Base-by-base conservation (phyloP, 176 grass and related monocot species). In the Paspalum vaginatum region DNA sequence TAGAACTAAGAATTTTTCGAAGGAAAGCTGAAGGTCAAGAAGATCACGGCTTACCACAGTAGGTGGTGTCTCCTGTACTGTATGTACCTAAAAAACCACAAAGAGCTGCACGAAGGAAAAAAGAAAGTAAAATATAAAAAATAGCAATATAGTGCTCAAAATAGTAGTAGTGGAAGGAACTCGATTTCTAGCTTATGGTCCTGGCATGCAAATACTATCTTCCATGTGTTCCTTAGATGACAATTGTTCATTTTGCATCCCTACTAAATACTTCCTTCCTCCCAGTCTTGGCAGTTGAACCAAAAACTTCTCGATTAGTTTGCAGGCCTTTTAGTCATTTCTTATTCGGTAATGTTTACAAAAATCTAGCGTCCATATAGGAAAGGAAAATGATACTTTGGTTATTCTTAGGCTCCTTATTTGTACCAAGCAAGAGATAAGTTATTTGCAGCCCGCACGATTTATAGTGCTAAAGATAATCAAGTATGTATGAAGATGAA, bases 371-470 rank as follows among this genome's bases (percentile, higher is more conserved):
- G 44, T 69, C 18, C 20, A 22, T 67, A 79, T 55, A 53, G 38
- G 42, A 39, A 62, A 79, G 38, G 20, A 61, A 87, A 62, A 41
- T 75, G 69, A 69, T 16, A 7, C 37, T 80, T 37, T 54, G 76
- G 45, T 9, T 66, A 22, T 27, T 45, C 20, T 61, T 70, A 38
- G 26, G 42, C 61, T 59, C 32, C 14, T 69, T 11, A 61, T 70
- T 22, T 79, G 17, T 79, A 56, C 20, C 16, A 55, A 61, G 55
- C 14, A 62, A 44, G 57, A 12, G 70, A 38, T 49, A 77, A 38
- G 56, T 11, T 24, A 38, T 22, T 63, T 69, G 27, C 40, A 22
- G 17, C 50, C 42, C 79, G 18, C 45, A 26, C 75, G 25, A 60
- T 75, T 80, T 22, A 52, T 24, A 13, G 32, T 42, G 55, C 46